Percentiles rank a stretch among this genome's conserved stretches.
Evolutionary conservation across 2,329 filamentous ascomycete genomes (phyloP).

Genomic region (Saccharata proteae): DNA sequence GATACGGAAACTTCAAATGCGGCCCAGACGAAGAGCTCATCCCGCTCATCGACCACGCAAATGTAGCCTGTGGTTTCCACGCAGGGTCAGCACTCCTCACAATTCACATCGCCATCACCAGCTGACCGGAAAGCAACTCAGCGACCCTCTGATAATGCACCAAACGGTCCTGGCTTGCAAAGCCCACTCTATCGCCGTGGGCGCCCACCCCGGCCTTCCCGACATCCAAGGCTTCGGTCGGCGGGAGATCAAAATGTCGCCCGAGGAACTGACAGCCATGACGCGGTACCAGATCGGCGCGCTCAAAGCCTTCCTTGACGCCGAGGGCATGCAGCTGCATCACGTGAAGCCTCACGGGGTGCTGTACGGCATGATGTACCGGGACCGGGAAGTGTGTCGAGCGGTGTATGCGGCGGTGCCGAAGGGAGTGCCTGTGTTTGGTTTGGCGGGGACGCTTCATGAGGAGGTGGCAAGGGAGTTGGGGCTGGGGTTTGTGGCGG

Average conservation of each 20-base stretch:
- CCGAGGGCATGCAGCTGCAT: slow-evolving; percentile 42
- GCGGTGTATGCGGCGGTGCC: slow-evolving; percentile 44
- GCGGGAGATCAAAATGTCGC: slow-evolving; percentile 46
- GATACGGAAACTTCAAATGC: slow-evolving; percentile 38
- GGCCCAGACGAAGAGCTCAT: slow-evolving; percentile 51
- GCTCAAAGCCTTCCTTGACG: slow-evolving; percentile 46
- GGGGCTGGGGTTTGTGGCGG: slow-evolving; percentile 41
- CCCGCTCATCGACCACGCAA: slow-evolving; percentile 49
- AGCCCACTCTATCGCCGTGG: slow-evolving; percentile 42
- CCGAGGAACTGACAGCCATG: slow-evolving; percentile 45
- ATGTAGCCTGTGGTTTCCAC: slow-evolving; percentile 50
- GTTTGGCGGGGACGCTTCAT: slow-evolving; percentile 42
- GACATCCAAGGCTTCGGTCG: slow-evolving; percentile 54
- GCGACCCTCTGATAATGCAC: slow-evolving; percentile 53
- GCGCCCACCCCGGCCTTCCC: slow-evolving; percentile 53
- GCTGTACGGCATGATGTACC: slow-evolving; percentile 45
- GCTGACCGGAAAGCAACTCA: slow-evolving; percentile 15
- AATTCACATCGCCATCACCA: not conserved
- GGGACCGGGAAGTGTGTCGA: slow-evolving; percentile 38
- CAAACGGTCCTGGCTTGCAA: slow-evolving; percentile 48
- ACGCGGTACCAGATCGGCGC: slow-evolving; percentile 53
- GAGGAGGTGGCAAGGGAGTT: slow-evolving; percentile 42
- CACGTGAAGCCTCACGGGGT: slow-evolving; percentile 54
- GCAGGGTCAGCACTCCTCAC: slow-evolving; percentile 21
- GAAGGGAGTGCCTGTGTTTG: slow-evolving; percentile 39